Base-by-base conservation (phyloP, 805 yeast species). In the Suhomyces prunicola region DNA sequence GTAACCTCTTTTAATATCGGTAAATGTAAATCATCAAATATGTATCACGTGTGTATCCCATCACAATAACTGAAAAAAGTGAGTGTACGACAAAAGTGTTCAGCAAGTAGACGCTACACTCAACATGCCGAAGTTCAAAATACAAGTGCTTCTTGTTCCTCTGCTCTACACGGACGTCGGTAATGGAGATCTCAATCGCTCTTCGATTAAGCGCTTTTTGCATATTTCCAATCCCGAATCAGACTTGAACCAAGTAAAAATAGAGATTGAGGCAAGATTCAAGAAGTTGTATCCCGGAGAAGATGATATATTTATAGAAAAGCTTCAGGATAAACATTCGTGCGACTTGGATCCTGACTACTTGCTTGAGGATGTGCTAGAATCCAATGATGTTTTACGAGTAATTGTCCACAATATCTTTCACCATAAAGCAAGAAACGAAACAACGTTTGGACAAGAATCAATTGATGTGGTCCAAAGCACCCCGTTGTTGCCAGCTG, bases 271-370 rank as follows among this genome's bases (percentile, higher is more conserved):
- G n/a, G 66, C 65, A 6, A 76, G 90, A 54, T 86, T 83, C 62
- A 65, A 72, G 33, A 84, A 82, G 62, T 71, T 88, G 50, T 89
- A 89, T 57, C 94, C 94, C 0, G 76, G 76, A 22, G 84, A 80
- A 47, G 81, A 77, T 5, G 77, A 78, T 0, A 65, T 88, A 17
- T 74, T 74, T 5, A 80, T 89, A 41, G 69, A 77, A n/a, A 79
- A 81, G 48, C 68, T 89, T 5, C 96, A 88, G 62, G 93, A 88
- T 65, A 67, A 67, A 42, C 79, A 82, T 54, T 79, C 78, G 52
- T 87, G 92, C 59, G 96, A 89, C 63, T 70, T 89, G 52, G 96
- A 89, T 66, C 92, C 92, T 0, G 96, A 88, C 54, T 88, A 84
- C 57, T 55, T 67, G 2, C 86, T 84, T 0, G 78, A 78, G 8